These are phyloP conservation scores for Aspergillus vadensis DNA, from an alignment of 2,329 filamentous ascomycete genomes.

Conservation along the genomic window DNA sequence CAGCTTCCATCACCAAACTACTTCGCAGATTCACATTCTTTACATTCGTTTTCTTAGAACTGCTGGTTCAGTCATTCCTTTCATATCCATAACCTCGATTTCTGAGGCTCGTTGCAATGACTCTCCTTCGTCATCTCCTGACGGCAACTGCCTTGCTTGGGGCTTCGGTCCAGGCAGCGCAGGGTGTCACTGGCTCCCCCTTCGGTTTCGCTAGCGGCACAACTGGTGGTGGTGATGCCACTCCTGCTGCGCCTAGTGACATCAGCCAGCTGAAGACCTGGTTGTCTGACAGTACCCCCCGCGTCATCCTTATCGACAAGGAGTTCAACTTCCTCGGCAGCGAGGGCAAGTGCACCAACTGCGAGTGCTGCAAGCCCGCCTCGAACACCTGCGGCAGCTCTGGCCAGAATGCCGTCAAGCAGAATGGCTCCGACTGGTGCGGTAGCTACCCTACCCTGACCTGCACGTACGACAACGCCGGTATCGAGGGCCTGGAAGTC, in stretches of 20 bases:
- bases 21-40: neutral
- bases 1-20: neutral
- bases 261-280: slow-evolving; percentile 59
- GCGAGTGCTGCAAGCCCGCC: slow-evolving; percentile 37
- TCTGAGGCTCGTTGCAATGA: slow-evolving; percentile 16
- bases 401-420: slow-evolving; percentile 58
- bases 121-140: slow-evolving; percentile 22
- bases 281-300: slow-evolving; percentile 56
- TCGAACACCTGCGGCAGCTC: slow-evolving; percentile 35
- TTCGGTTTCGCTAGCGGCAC: slow-evolving; percentile 55
- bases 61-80: slow-evolving; percentile 15
- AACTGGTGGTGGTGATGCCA: slow-evolving; percentile 60
- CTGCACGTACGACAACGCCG: slow-evolving; percentile 53
- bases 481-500: slow-evolving; percentile 52
- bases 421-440: slow-evolving; percentile 56
- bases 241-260: slow-evolving; percentile 54
- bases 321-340: slow-evolving; percentile 36
- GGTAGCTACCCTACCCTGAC: slow-evolving; percentile 54
- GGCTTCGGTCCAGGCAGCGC: slow-evolving; percentile 21
- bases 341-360: slow-evolving; percentile 26
- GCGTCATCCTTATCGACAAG: slow-evolving; percentile 61
- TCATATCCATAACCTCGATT: neutral
- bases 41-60: slow-evolving; percentile 2
- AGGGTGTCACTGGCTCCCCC: slow-evolving; percentile 33
- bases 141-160: slow-evolving; percentile 23